A percentile compares a stretch with the other conserved stretches of the same genome.
Evolutionary conservation across 345 rosid species (phyloP).

Genomic region (Pseudoturritis turrita): DNA sequence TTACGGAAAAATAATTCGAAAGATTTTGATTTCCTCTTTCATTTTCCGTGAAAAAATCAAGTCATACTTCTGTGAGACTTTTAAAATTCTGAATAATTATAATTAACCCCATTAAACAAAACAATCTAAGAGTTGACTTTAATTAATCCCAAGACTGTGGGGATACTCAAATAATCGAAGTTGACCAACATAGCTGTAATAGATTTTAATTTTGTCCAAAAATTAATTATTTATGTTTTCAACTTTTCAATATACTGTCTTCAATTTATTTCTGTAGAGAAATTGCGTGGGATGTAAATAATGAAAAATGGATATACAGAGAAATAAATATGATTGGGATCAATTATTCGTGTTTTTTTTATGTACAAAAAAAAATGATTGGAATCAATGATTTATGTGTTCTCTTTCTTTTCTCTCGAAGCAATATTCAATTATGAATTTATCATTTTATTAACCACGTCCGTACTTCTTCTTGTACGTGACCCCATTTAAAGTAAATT

Average conservation of each 20-base stretch:
- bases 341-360: neutral
- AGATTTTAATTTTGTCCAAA: no score
- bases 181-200: no score
- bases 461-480: slow-evolving; percentile 15
- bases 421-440: neutral
- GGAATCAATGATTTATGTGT: neutral
- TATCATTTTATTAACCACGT: no score
- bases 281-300: neutral
- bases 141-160: neutral
- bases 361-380: no score
- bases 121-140: neutral
- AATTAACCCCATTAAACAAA: neutral
- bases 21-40: neutral
- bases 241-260: neutral
- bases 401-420: neutral
- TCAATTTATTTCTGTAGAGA: neutral
- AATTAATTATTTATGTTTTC: no score
- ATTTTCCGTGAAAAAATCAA: neutral
- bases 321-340: neutral
- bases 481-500: neutral
- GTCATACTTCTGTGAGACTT: neutral
- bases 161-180: neutral
- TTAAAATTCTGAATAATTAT: neutral
- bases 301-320: neutral
- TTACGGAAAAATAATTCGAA: neutral